Evolutionary conservation across 2,329 filamentous ascomycete species (phyloP), one percentile per base, ranked within the genome.

Genomic region (Sporothrix curviconia): DNA sequence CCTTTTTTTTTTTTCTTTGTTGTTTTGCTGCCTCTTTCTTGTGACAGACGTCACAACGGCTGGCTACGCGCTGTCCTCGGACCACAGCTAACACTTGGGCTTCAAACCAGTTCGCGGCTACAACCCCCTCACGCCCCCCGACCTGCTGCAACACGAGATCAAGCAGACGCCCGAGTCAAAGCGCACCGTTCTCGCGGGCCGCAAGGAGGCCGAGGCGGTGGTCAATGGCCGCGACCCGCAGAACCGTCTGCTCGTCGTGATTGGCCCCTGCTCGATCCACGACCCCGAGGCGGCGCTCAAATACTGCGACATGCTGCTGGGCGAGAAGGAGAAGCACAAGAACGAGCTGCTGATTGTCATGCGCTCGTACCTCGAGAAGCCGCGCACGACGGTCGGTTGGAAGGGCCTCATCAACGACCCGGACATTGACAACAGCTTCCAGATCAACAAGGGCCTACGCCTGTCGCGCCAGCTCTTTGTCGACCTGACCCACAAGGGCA

Each of bases 331-430:
- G 70, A 94, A 95, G 77, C 87, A 96, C 77, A 82, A 88, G 71
- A 82, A 92, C 67, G 90, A 97, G 69, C 81, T 99, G 37, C 80
- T 95, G 66, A 94, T 99, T 65, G 87, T 99, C 61, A 99, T 99
- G 94, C 89, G 94, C 66, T 89, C 90, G 63, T 99, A 99, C 82
- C 84, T 99, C 60, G 94, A 99, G 81, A 99, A 99, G 81, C 94
- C 94, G 22, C 86, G 94, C 63, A 99, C 94, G 28, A 99, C 94
- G 0, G 90, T 99, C 28, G 94, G 94, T 65, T 99, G 94, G 94
- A 99, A 99, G 78, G 94, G 94, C 51, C 78, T 99, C 66, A 95
- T 99, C 77, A 97, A 99, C 72, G 94, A 99, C 74, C 94, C 94
- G 2, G 92, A 97, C 69, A 95, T 99, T 69, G 92, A 97, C 74